Evolutionary conservation across 306 rosid genomes (phyloP), one percentile per base, ranked within the genome.

Genomic region (Dryas drummondii): DNA sequence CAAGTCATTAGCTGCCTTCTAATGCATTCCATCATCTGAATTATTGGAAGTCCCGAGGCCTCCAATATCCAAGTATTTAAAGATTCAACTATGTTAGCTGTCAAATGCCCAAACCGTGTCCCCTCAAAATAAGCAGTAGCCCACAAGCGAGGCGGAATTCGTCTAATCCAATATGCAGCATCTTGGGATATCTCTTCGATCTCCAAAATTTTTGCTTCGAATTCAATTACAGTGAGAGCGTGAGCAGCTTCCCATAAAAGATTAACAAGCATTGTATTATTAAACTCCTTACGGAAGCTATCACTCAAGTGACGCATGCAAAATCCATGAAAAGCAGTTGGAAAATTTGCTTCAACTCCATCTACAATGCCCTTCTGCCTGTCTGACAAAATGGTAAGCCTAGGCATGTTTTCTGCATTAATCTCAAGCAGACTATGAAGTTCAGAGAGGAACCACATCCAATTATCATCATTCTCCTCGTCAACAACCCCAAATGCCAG

Each of bases 391-490:
- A 91, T 91, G 73, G 97, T 91, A 68, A 91, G 97, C 86, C 92
- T 82, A 58, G 97, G 97, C 97, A 91, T 91, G 84, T 91, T 91
- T 83, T 91, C 97, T 9, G 97, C 83, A 80, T 87, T 91, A 49
- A 87, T 82, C 87, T 91, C 97, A 41, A 91, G 91, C 82, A 91
- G 88, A 78, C 79, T 89, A 47, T 79, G 97, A 74, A 91, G 97
- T 76, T 91, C 97, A 37, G 94, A 87, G 15, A 91, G 91, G 84
- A 91, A 91, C 97, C 97, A 91, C 94, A 89, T 91, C 97, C 97
- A 91, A 59, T 84, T 87, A 27, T 91, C 94, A 76, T 91, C 97
- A 68, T 59, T 91, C 88, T 91, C 97, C 85, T 91, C 97, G 44
- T 89, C 97, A 68, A 91, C 92, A 66, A 91, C 97, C 79, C 97